Conservation (phyloP, 106 monocot genomes). For the Dioscorea zingiberensis region DNA sequence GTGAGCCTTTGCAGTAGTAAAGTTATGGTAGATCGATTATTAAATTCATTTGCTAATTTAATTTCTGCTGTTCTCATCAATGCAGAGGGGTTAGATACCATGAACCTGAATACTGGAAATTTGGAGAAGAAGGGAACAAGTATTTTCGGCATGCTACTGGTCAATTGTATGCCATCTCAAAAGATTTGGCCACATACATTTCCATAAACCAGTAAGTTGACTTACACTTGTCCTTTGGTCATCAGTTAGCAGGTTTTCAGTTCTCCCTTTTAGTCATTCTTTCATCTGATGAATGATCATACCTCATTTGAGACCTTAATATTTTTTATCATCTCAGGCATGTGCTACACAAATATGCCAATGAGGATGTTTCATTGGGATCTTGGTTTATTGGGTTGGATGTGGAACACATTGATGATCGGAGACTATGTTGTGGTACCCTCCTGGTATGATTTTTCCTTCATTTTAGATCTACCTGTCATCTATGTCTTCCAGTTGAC, state of each 20-base stretch:
- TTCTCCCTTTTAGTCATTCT: too few species aligned
- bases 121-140: constrained; percentile 53
- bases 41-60: too few species aligned
- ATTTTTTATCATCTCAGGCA: constrained; percentile 19
- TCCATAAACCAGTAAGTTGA: constrained; percentile 43
- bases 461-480: too few species aligned
- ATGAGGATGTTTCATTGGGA: constrained; percentile 53
- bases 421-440: constrained; percentile 44
- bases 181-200: constrained; percentile 48
- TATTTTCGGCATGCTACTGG: constrained; percentile 62
- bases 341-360: constrained; percentile 52
- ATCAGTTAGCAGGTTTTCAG: too few species aligned
- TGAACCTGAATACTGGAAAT: constrained; percentile 58
- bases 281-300: too few species aligned
- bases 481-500: too few species aligned
- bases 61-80: neutral
- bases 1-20: constrained; percentile 29
- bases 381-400: constrained; percentile 51
- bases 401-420: constrained; percentile 49
- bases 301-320: too few species aligned
- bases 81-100: constrained; percentile 65
- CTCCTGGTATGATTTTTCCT: constrained; percentile 26
- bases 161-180: constrained; percentile 51
- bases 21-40: too few species aligned
- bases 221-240: neutral